phyloP scores from a whole-genome alignment of 139 green algal genomes.

The Gonium pectorale region DNA sequence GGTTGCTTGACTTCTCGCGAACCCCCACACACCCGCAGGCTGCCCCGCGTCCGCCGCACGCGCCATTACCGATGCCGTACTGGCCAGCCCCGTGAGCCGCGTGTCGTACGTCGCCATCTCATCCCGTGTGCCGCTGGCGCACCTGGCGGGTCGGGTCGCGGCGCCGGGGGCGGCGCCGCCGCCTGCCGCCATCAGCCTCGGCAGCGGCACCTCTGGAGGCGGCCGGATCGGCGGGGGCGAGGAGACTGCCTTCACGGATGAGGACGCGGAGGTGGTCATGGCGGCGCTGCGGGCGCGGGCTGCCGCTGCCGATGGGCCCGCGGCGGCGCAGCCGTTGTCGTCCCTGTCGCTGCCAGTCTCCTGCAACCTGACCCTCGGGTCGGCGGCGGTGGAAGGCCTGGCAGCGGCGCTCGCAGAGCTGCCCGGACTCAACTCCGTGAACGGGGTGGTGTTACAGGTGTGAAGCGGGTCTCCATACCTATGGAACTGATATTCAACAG shows the following conservation, averaged over 20 bases:
- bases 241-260: conserved; percentile 22
- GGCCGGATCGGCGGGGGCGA: not conserved
- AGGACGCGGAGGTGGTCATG: conserved; percentile 38
- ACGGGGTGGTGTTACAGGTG: conserved; percentile 38
- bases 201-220: no score
- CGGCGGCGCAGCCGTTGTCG: conserved; percentile 2
- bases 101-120: conserved; percentile 26
- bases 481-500: no score
- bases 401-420: conserved; percentile 28
- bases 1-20: not conserved
- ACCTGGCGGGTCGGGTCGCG: conserved; percentile 6
- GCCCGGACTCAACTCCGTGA: conserved; percentile 32
- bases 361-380: conserved; percentile 6
- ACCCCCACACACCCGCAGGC: conserved; percentile 3
- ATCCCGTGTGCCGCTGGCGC: conserved; percentile 1
- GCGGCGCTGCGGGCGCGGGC: conserved; percentile 29
- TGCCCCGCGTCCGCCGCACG: conserved; percentile 24
- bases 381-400: conserved; percentile 9
- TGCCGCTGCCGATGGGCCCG: not conserved
- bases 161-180: not conserved
- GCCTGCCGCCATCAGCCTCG: no score
- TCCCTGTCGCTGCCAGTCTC: conserved; percentile 7
- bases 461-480: no score
- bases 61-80: conserved; percentile 9
- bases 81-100: conserved; percentile 6